These are phyloP conservation scores for Globisporangium heterothallicum DNA, from an alignment of 352 stramenopile genomes.

Conservation along the genomic window DNA sequence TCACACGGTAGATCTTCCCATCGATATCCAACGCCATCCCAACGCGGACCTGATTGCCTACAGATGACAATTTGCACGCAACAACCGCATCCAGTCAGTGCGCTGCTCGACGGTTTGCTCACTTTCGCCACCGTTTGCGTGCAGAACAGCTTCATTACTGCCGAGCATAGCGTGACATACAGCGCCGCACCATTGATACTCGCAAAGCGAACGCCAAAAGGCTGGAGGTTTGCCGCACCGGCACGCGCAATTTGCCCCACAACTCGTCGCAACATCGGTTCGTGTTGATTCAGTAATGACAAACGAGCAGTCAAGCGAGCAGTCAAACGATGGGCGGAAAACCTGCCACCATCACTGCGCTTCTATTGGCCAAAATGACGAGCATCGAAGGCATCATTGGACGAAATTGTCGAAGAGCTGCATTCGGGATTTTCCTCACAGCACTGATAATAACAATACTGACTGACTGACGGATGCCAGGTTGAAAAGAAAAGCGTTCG, in stretches of 20 bases:
- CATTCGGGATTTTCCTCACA: background rate
- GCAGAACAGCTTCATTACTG: background rate
- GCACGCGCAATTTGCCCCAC: slow-evolving; percentile 27
- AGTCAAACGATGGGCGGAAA: slow-evolving; percentile 2
- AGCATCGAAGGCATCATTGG: background rate
- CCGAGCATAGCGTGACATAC: background rate
- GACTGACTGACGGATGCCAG: no score
- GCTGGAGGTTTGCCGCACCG: slow-evolving; percentile 6
- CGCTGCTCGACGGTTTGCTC: background rate
- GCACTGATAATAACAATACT: background rate
- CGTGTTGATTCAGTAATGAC: no score
- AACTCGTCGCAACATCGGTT: slow-evolving; percentile 36
- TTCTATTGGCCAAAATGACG: background rate
- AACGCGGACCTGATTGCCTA: slow-evolving; percentile 77
- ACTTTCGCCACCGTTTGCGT: slow-evolving; percentile 1
- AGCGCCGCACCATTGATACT: slow-evolving; percentile 56
- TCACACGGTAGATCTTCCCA: slow-evolving; percentile 78
- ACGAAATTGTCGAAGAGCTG: background rate
- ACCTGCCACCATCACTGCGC: background rate
- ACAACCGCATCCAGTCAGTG: slow-evolving; percentile 10
- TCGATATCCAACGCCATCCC: slow-evolving; percentile 83
- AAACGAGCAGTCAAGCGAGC: background rate
- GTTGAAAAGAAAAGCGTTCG: slow-evolving; percentile 10
- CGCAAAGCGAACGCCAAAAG: slow-evolving; percentile 37
- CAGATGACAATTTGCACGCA: no score